A percentile compares a stretch with the other conserved stretches of the same genome.
Evolutionary conservation across 306 rosid genomes (phyloP).

Genomic region (Cyamopsis tetragonoloba): DNA sequence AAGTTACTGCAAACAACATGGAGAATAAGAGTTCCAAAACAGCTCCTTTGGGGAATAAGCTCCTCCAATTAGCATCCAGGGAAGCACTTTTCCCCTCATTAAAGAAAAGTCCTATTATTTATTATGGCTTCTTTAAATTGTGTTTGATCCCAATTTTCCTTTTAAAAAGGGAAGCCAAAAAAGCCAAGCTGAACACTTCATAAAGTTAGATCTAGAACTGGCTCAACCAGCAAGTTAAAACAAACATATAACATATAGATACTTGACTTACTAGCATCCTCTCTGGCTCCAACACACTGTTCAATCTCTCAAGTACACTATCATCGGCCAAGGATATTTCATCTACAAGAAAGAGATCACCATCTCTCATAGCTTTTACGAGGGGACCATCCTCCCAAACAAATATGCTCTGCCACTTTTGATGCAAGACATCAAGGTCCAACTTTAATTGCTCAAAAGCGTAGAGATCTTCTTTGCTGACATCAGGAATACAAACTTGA

Average conservation of each 20-base stretch:
- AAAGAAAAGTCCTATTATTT: no score
- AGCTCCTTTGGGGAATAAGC: no score
- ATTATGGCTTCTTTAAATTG: no score
- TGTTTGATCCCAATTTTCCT: no score
- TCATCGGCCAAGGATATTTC: constrained; percentile 98
- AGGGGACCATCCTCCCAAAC: constrained; percentile 96
- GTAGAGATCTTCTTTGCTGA: constrained; percentile 36
- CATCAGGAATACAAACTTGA: constrained; percentile 24
- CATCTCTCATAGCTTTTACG: constrained; percentile 80
- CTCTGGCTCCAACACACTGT: constrained; percentile 93
- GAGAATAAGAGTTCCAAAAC: no score
- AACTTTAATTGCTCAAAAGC: constrained; percentile 39
- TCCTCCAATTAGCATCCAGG: no score
- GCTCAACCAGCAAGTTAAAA: background rate
- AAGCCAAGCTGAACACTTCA: no score
- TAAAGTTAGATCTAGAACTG: background rate
- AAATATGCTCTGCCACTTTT: constrained; percentile 85
- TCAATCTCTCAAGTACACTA: constrained; percentile 95
- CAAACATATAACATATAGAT: background rate
- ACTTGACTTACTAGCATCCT: constrained; percentile 63
- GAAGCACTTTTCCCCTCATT: no score
- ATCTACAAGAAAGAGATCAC: constrained; percentile 85
- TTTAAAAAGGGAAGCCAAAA: no score
- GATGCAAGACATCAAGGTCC: constrained; percentile 55
- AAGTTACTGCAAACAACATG: no score